phyloP scores from a whole-genome alignment of 768 basidiomycete genomes.

The Coprinopsis marcescibilis region DNA sequence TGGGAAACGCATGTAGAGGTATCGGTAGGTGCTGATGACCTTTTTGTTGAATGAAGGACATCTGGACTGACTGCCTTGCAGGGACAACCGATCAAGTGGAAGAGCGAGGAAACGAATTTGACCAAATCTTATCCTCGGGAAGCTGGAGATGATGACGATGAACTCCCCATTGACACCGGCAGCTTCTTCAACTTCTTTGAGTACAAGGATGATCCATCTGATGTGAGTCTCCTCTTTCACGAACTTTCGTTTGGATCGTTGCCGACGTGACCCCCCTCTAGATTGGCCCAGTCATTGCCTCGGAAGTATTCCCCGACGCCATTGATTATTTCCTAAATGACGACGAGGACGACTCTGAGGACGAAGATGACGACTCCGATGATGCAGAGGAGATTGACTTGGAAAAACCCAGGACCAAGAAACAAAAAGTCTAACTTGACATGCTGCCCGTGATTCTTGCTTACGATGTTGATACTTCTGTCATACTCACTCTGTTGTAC shows the following conservation, averaged over 20 bases:
- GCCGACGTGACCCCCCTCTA: conserved; percentile 22
- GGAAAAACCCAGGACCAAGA: conserved; percentile 77
- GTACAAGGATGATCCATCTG: conserved; percentile 53
- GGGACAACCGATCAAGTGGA: conserved; percentile 75
- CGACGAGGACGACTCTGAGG: conserved; percentile 51
- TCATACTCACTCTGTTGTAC: conserved; percentile 2
- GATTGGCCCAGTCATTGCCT: conserved; percentile 68
- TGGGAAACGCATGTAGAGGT: conserved; percentile 72
- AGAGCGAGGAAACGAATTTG: conserved; percentile 67
- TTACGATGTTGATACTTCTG: neutral
- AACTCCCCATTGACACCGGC: conserved; percentile 59
- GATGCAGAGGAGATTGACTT: conserved; percentile 85
- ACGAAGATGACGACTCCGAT: conserved; percentile 68
- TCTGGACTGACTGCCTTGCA: conserved; percentile 21
- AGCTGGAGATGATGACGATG: conserved; percentile 55
- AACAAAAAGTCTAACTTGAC: conserved; percentile 50
- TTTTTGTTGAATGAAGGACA: conserved; percentile 3
- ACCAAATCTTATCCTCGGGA: conserved; percentile 75
- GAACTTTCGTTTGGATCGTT: neutral
- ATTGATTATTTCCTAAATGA: conserved; percentile 78
- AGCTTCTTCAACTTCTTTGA: conserved; percentile 91
- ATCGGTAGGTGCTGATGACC: conserved; percentile 40
- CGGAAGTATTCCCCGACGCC: conserved; percentile 75
- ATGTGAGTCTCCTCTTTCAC: conserved; percentile 40
- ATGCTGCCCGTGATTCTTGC: neutral